Evolutionary conservation across 139 green algal genomes (phyloP), one percentile per base, ranked within the genome.

Genomic region (Chlamydomonas sphaeroides): DNA sequence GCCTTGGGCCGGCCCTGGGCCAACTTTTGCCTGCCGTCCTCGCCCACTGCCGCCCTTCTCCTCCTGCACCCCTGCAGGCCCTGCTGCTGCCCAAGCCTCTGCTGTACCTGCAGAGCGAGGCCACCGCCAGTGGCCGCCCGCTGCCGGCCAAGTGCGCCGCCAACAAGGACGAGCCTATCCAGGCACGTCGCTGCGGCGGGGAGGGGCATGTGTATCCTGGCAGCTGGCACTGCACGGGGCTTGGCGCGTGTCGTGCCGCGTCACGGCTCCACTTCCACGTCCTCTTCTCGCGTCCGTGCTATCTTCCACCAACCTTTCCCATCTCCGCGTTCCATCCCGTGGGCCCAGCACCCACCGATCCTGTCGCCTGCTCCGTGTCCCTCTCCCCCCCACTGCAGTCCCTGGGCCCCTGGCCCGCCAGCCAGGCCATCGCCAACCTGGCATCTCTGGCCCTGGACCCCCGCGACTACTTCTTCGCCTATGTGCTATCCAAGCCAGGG

Each of bases 51-150:
- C 21, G 2, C 26, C 2, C 2, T 10, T 35, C 56, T 17, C 32
- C 56, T 63, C n/a, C n/a, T 38, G 11, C 3, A 26, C 61, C 8
- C n/a, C n/a, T 83, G 21, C 18, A 83, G 39, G 72, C 86, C 30
- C 84, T 86, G 42, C 65, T 89, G 23, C 85, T 89, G 65, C 85
- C 85, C 42, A 89, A 89, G 79, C 85, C 85, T 23, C 69, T 65
- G 35, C 38, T 84, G 33, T 89, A 89, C 65, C 48, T 89, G 36
- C 65, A 65, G 26, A 79, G 63, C 35, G 85, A 89, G 42, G 39
- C 57, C 10, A 65, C 56, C 28, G 42, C 84, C 6, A 68, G 69
- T 14, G 85, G 85, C 15, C 63, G 66, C 20, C 69, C 48, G n/a
- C 32, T 68, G 35, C 56, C 48, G 7, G 32, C 49, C 21, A 17